A percentile compares a stretch with the other conserved stretches of the same genome.
phyloP scores from a whole-genome alignment of 2,329 filamentous ascomycete species.

The Aspergillus proliferans region DNA sequence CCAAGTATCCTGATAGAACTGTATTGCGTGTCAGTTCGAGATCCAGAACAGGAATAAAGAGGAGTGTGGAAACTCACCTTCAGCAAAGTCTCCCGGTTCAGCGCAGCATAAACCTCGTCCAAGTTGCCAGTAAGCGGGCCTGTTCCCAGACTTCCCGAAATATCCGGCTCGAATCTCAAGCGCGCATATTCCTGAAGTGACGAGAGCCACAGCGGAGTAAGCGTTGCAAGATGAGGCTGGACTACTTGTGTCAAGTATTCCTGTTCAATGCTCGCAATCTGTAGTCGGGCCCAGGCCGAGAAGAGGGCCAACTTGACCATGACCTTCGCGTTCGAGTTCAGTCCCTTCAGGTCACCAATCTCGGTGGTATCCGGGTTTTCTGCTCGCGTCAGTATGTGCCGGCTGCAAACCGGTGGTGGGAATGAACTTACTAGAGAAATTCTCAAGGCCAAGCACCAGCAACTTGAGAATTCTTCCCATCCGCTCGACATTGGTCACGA shows the following conservation, averaged over 20 bases:
- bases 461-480: conserved; percentile 98
- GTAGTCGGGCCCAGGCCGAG: conserved; percentile 93
- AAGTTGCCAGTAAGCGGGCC: conserved; percentile 76
- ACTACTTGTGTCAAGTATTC: conserved; percentile 82
- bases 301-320: conserved; percentile 99
- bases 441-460: conserved; percentile 81
- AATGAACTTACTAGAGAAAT: conserved; percentile 63
- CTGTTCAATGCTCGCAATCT: conserved; percentile 90
- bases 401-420: not conserved
- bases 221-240: conserved; percentile 77
- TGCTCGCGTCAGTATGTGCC: conserved; percentile 16
- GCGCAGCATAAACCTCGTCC: conserved; percentile 87
- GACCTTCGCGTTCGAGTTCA: conserved; percentile 92
- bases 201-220: conserved; percentile 90
- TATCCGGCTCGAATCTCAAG: conserved; percentile 91
- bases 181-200: conserved; percentile 90
- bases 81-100: conserved; percentile 88
- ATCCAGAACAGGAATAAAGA: no score
- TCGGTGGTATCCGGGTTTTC: conserved; percentile 69
- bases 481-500: conserved; percentile 94
- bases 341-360: conserved; percentile 85
- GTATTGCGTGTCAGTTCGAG: not conserved
- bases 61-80: conserved; percentile 42
- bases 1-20: conserved; percentile 97
- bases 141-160: conserved; percentile 80